Percentiles rank a stretch among this genome's conserved stretches.
Conservation (phyloP, 257 asterid species). For the Euphrasia confusa region DNA sequence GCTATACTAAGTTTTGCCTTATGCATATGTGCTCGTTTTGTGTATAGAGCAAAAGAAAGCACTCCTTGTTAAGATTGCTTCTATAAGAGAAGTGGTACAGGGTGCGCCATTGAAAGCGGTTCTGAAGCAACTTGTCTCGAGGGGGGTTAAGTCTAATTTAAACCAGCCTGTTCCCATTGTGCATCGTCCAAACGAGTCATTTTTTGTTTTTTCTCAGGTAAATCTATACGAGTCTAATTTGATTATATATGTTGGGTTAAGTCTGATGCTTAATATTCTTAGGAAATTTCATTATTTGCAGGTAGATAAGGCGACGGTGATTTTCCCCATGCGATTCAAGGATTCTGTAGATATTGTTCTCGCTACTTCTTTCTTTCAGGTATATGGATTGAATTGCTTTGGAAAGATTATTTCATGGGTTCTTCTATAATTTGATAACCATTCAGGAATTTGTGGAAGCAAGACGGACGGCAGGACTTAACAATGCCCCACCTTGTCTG, state of each 20-base stretch:
- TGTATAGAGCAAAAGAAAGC: constrained; percentile 58
- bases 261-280: too few species aligned
- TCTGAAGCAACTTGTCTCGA: constrained; percentile 64
- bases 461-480: constrained; percentile 80
- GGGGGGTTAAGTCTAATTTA: constrained; percentile 53
- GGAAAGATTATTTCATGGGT: not conserved
- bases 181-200: constrained; percentile 94
- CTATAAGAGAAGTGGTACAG: constrained; percentile 84
- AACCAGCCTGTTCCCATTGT: constrained; percentile 66
- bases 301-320: constrained; percentile 66
- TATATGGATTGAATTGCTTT: constrained; percentile 22
- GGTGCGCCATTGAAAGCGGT: constrained; percentile 85
- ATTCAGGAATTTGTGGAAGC: constrained; percentile 95
- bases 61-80: constrained; percentile 70
- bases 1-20: constrained; percentile 21
- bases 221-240: not conserved
- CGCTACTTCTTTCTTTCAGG: constrained; percentile 95
- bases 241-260: too few species aligned
- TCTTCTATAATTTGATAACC: constrained; percentile 19
- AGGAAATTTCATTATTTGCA: constrained; percentile 27
- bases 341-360: constrained; percentile 81
- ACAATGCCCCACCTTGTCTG: constrained; percentile 82
- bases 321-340: constrained; percentile 86
- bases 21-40: constrained; percentile 17
- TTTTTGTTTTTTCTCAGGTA: constrained; percentile 85